A percentile compares a stretch with the other conserved stretches of the same genome.
These are phyloP conservation scores for Syzygium aqueum DNA, from an alignment of 345 rosid species.

Conservation along the genomic window DNA sequence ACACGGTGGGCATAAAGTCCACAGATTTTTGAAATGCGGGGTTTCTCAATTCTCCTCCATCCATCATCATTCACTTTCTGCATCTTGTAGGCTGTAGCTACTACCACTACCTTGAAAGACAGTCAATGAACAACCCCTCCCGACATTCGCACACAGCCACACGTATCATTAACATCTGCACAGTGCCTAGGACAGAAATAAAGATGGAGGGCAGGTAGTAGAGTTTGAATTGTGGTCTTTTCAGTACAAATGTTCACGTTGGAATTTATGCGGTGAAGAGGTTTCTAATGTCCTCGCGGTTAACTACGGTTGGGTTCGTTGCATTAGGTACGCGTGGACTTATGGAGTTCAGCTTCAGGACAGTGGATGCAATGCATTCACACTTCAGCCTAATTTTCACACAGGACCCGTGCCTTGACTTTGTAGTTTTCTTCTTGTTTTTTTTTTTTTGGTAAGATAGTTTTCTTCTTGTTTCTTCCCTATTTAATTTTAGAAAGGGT, in stretches of 20 bases:
- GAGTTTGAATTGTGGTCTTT: not conserved
- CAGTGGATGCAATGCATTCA: not conserved
- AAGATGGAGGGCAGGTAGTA: not conserved
- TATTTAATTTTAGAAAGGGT: not conserved
- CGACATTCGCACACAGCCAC: not conserved
- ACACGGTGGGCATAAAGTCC: not conserved
- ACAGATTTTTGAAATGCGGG: not conserved
- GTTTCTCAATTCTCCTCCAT: not conserved
- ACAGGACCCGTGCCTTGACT: not conserved
- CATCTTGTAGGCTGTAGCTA: no score
- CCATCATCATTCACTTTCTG: not conserved
- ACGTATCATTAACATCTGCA: not conserved
- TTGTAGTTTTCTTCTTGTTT: no score
- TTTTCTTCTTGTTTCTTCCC: not conserved
- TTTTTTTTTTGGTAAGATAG: no score
- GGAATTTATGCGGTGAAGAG: not conserved
- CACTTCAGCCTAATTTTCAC: not conserved
- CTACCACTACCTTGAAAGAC: not conserved
- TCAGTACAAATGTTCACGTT: not conserved
- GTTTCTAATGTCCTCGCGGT: not conserved
- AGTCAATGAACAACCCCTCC: not conserved
- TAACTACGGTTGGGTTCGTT: not conserved
- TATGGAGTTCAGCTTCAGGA: not conserved
- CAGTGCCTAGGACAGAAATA: not conserved
- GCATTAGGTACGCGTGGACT: not conserved